Conservation (phyloP, 2,329 filamentous ascomycete genomes). For the Bipolaris oryzae region DNA sequence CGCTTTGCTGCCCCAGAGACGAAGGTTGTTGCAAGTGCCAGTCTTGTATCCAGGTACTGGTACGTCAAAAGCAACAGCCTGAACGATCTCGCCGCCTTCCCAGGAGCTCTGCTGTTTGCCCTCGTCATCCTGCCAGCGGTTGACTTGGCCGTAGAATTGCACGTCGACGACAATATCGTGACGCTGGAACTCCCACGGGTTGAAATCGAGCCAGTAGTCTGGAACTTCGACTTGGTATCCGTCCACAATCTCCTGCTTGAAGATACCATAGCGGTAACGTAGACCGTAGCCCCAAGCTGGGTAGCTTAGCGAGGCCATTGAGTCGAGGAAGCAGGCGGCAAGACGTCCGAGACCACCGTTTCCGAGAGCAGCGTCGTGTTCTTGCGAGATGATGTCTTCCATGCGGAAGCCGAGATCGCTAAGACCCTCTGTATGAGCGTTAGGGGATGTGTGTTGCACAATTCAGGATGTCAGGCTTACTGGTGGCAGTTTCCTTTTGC, state of each 20-base stretch:
- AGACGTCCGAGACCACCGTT: conserved; percentile 95
- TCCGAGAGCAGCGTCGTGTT: conserved; percentile 93
- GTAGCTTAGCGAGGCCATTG: conserved; percentile 90
- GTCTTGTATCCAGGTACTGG: conserved; percentile 88
- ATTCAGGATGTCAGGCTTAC: conserved; percentile 56
- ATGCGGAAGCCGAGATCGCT: conserved; percentile 92
- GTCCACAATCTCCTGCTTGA: conserved; percentile 98
- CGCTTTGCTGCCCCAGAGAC: conserved; percentile 97
- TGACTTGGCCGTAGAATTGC: conserved; percentile 90
- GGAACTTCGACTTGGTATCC: conserved; percentile 98
- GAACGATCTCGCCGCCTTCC: conserved; percentile 93
- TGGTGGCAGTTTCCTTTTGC: conserved; percentile 80
- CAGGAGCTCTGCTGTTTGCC: conserved; percentile 78
- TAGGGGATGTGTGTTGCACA: conserved; percentile 15
- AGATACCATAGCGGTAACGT: conserved; percentile 91
- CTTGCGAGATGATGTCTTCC: conserved; percentile 92
- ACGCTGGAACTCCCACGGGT: conserved; percentile 97
- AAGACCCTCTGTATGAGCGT: conserved; percentile 70
- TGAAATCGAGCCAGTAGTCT: conserved; percentile 99
- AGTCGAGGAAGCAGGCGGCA: conserved; percentile 96
- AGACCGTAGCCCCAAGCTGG: conserved; percentile 97
- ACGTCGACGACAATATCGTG: conserved; percentile 96
- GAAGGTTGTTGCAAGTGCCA: conserved; percentile 90
- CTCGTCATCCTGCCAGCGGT: conserved; percentile 71
- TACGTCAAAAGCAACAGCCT: conserved; percentile 92